Conservation (phyloP, 2,329 filamentous ascomycete genomes). For the Aspergillus cejpii region DNA sequence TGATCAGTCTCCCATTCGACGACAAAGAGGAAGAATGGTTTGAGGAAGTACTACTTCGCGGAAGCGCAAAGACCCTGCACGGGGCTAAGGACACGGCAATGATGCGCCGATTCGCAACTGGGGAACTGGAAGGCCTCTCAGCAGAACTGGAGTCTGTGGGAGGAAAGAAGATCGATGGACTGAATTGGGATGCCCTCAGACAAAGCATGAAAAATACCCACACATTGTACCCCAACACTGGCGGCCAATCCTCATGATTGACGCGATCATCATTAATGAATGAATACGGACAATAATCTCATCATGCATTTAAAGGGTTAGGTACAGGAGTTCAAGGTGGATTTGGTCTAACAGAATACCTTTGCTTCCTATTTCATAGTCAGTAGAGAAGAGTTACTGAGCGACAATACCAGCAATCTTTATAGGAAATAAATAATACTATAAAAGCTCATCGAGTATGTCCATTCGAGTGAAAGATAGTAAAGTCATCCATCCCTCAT, state of each 20-base stretch:
- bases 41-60: conserved; percentile 58
- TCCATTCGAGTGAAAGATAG: no score
- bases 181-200: conserved; percentile 48
- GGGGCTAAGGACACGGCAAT: conserved; percentile 66
- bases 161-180: conserved; percentile 44
- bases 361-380: no score
- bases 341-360: neutral
- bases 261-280: conserved; percentile 1
- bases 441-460: no score
- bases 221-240: conserved; percentile 11
- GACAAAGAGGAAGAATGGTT: conserved; percentile 67
- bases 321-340: neutral
- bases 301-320: neutral
- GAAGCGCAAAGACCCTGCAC: conserved; percentile 58
- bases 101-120: conserved; percentile 64
- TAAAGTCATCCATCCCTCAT: no score
- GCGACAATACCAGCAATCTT: no score
- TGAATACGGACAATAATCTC: neutral
- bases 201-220: conserved; percentile 29
- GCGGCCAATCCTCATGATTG: conserved; percentile 8
- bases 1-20: conserved; percentile 67
- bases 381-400: no score
- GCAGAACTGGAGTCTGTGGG: conserved; percentile 33
- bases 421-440: no score
- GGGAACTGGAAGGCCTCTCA: conserved; percentile 41